Evolutionary conservation across 2,329 filamentous ascomycete species (phyloP).

Genomic region (Grosmannia huntii): DNA sequence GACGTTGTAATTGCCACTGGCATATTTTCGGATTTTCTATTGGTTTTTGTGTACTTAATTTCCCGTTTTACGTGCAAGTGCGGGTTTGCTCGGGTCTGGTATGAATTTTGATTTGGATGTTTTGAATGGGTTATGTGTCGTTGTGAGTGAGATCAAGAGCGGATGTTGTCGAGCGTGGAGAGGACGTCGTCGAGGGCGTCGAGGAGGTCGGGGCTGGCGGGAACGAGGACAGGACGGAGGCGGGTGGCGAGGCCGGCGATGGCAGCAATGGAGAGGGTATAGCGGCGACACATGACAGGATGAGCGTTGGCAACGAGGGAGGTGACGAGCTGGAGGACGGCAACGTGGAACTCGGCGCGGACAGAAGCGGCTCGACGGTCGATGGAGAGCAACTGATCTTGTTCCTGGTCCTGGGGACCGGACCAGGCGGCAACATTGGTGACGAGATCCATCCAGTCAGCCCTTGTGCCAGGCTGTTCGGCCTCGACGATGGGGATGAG

Average conservation of each 20-base stretch:
- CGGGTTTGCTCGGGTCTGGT: neutral
- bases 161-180: conserved; percentile 13
- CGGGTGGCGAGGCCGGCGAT: conserved; percentile 34
- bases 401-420: conserved; percentile 24
- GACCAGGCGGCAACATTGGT: conserved; percentile 37
- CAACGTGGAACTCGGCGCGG: conserved; percentile 37
- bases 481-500: conserved; percentile 39
- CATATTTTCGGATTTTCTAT: conserved; percentile 10
- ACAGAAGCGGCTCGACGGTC: conserved; percentile 28
- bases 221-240: conserved; percentile 20
- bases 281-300: conserved; percentile 33
- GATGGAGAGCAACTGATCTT: too few species aligned
- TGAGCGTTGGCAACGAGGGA: conserved; percentile 35
- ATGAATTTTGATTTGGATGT: neutral
- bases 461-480: conserved; percentile 26
- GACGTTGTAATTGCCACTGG: conserved; percentile 18
- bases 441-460: conserved; percentile 45
- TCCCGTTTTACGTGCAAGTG: neutral
- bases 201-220: conserved; percentile 16
- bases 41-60: neutral
- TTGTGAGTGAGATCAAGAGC: neutral
- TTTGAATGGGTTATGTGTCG: too few species aligned
- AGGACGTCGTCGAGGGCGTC: conserved; percentile 33
- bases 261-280: conserved; percentile 36
- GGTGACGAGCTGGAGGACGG: conserved; percentile 42